Evolutionary conservation across 1,139 yeast genomes (phyloP).

Genomic region (Geotrichum carabidarum): DNA sequence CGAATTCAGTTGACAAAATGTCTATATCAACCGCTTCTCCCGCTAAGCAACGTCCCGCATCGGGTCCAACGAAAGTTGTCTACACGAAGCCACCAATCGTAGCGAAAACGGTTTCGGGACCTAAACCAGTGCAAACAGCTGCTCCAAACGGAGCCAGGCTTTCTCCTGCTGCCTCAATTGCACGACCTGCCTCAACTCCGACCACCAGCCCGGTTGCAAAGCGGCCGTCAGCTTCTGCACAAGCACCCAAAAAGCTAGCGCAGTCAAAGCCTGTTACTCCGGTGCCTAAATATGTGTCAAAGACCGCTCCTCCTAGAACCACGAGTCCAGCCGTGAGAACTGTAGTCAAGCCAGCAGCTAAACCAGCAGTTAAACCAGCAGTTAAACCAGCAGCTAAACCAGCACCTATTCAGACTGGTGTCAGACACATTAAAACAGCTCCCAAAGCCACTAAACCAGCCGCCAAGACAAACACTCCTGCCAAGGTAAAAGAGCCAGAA

Average conservation of each 20-base stretch:
- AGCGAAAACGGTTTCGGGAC: conserved; percentile 6
- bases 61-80: neutral
- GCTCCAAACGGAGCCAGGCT: neutral
- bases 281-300: neutral
- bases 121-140: conserved; percentile 1
- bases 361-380: neutral
- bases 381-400: conserved; percentile 2
- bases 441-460: neutral
- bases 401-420: neutral
- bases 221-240: neutral
- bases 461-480: neutral
- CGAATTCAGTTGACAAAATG: conserved; percentile 3
- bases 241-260: conserved; percentile 1
- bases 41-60: neutral
- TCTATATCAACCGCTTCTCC: neutral
- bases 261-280: neutral
- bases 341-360: neutral
- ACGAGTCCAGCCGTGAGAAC: neutral
- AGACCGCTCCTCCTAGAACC: neutral
- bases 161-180: neutral
- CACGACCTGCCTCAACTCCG: conserved; percentile 5
- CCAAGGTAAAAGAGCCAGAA: conserved; percentile 1
- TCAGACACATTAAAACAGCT: neutral
- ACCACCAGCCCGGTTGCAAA: neutral
- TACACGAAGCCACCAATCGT: neutral